phyloP scores from a whole-genome alignment of 1,139 yeast genomes.

The Zygosaccharomyces sapae region DNA sequence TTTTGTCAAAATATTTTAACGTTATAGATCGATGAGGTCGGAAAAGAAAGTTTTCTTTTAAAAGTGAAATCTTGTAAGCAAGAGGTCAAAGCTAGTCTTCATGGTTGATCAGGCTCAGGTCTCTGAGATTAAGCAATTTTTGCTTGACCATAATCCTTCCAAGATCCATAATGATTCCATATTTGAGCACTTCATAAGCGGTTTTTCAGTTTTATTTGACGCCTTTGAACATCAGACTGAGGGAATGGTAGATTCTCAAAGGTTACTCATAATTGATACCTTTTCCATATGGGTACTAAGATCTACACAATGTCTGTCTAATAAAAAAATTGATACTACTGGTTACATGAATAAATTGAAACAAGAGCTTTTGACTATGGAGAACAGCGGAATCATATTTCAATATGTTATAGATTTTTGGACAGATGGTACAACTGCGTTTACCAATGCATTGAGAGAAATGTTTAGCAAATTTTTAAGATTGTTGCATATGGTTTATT shows the following conservation, averaged over 20 bases:
- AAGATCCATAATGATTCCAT: slow-evolving; percentile 13
- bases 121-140: slow-evolving; percentile 11
- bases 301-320: slow-evolving; percentile 29
- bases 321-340: slow-evolving; percentile 17
- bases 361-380: slow-evolving; percentile 19
- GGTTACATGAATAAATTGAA: slow-evolving; percentile 21
- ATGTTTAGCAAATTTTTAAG: slow-evolving; percentile 51
- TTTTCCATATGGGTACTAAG: slow-evolving; percentile 63
- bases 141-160: slow-evolving; percentile 18
- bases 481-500: slow-evolving; percentile 37
- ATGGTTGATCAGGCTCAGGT: background rate
- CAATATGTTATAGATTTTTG: slow-evolving; percentile 61
- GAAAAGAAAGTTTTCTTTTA: background rate
- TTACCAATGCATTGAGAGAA: slow-evolving; percentile 63
- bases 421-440: slow-evolving; percentile 66
- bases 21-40: background rate
- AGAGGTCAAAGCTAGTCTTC: background rate
- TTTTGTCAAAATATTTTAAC: background rate
- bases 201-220: slow-evolving; percentile 10
- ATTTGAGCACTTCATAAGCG: slow-evolving; percentile 10
- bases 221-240: slow-evolving; percentile 11
- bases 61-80: background rate
- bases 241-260: slow-evolving; percentile 18
- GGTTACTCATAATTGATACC: slow-evolving; percentile 53
- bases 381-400: slow-evolving; percentile 42